Evolutionary conservation across 2,329 filamentous ascomycete genomes (phyloP).

Genomic region (Fulvia fulva): DNA sequence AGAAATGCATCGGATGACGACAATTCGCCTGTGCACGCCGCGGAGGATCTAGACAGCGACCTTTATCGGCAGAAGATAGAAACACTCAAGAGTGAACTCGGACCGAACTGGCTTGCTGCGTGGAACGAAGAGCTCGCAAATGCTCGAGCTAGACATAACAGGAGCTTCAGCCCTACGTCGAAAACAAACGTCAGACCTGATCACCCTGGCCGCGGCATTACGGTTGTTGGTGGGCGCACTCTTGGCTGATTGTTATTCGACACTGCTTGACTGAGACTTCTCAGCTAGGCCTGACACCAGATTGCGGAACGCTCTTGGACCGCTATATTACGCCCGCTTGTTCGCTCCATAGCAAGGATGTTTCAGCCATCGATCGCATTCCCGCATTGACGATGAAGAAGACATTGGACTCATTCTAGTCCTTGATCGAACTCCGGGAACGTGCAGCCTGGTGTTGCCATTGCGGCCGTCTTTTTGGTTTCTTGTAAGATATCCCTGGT

Average conservation of each 20-base stretch:
- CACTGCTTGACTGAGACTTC: background rate
- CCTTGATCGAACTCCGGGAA: background rate
- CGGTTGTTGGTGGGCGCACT: constrained; percentile 28
- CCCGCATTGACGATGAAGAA: too few species aligned
- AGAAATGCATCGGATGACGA: constrained; percentile 30
- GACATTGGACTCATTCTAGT: background rate
- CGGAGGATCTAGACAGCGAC: constrained; percentile 29
- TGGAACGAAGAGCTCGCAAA: constrained; percentile 68
- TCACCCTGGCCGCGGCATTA: constrained; percentile 26
- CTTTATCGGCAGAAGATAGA: constrained; percentile 82
- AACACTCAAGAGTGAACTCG: constrained; percentile 76
- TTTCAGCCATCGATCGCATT: background rate
- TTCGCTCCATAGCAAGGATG: background rate
- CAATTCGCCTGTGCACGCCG: constrained; percentile 25
- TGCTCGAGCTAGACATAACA: constrained; percentile 16
- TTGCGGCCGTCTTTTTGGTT: background rate
- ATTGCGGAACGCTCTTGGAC: background rate
- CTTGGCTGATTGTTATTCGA: constrained; percentile 29
- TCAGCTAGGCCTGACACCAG: background rate
- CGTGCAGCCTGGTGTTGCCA: background rate
- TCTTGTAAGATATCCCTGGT: background rate
- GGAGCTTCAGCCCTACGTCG: constrained; percentile 29
- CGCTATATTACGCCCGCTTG: background rate
- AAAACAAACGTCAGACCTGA: constrained; percentile 25
- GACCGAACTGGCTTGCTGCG: constrained; percentile 80